Evolutionary conservation across 2,329 filamentous ascomycete species (phyloP), one percentile per base, ranked within the genome.

Genomic region (Catunica adiposa): DNA sequence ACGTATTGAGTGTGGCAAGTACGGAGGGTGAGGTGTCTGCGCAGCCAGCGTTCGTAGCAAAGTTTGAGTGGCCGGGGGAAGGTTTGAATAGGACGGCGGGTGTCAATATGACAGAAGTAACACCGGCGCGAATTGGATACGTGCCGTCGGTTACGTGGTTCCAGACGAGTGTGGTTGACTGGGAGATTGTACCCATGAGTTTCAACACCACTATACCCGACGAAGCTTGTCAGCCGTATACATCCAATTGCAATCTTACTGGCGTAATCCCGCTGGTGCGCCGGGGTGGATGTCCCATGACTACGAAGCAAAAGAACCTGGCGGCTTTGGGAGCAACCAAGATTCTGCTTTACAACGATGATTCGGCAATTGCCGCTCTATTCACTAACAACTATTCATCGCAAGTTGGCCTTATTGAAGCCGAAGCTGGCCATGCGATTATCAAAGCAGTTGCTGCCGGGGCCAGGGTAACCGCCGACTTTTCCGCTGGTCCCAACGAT

Each of bases 1-100:
- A 68, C n/a, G 70, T 71, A 2, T 66, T 72, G 8, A 65, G 70
- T 2, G 67, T 74, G 23, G 73, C 71, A 20, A 73, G 73, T 0
- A 63, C 73, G 37, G 56, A 59, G 26, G 55, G 58, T 1, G 47
- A 59, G n/a, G 42, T 58, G 14, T 53, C 47, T 8, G 56, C 56
- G 1, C 56, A 52, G 26, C 52, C 56, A 15, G 52, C 47, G 46
- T 51, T 58, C 37, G 47, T 34, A 9, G 56, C 44, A 1, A 54
- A 26, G 3, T 55, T 55, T 38, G 7, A 26, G 22, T 23, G 15
- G 15, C 37, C 25, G 11, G 29, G 29, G 11, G 11, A 34, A 34
- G 29, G 29, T 5, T 34, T 5, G 29, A 34, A 34, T 34, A 11
- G 29, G 11, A 34, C 11, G 29, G 11, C 5, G 11, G 20, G n/a